Evolutionary conservation across 331 rosid species (phyloP), one percentile per base, ranked within the genome.

Genomic region (Telfairia occidentalis): DNA sequence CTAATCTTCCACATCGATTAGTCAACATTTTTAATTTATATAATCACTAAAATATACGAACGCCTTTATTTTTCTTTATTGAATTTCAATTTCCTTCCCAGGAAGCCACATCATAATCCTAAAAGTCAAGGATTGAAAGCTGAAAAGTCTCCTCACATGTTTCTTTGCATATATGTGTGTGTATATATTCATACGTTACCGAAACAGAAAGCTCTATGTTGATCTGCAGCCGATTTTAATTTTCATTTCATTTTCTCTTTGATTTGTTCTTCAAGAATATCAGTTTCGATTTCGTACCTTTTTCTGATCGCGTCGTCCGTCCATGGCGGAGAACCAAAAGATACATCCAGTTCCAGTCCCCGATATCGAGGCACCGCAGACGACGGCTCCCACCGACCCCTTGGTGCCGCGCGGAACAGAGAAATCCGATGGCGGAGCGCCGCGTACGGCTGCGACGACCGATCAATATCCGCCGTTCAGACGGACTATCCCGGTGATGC

Each of bases 281-380:
- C 64, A 26, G 7, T 11, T 57, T 5, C 59, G 29, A 57, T 26
- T 28, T 26, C 64, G 35, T 57, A 11, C 64, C 48, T 64, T 64
- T 35, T n/a, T n/a, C n/a, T 4, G 16, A 38, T 65, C 71, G 8
- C 26, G 34, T 26, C 58, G 4, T 3, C 7, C 18, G 28, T 34
- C 74, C n/a, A 83, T 84, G 96, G 83, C 92, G 21, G 98, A 93
- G 40, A 82, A 83, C 16, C 97, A 88, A 58, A 94, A 58, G 82
- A 82, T 93, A 71, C 81, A 93, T 72, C 98, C 98, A 6, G 32
- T 5, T 72, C 98, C 98, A 6, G 32, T 5, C 12, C 79, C 73
- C 38, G 92, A 93, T 77, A 81, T 90, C 0, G 97, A 89, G 75
- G 82, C 89, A 38, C 89, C 84, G 29, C 72, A 23, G 3, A 45